These are phyloP conservation scores for Dictyostelium capitatum DNA, from an alignment of 78 protist species.

Conservation along the genomic window DNA sequence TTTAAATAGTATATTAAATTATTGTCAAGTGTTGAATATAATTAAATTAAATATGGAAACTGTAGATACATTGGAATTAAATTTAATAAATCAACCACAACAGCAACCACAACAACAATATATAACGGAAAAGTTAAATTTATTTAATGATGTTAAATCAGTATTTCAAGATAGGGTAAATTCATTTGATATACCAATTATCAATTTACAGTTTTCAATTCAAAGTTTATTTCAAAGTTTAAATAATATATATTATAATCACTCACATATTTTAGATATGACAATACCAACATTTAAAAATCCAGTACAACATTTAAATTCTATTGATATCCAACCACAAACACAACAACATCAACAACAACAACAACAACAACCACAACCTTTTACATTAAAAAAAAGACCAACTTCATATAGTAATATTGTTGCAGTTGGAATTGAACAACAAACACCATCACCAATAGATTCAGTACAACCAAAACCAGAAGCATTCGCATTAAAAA, in stretches of 20 bases:
- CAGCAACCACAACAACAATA: neutral
- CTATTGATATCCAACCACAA: neutral
- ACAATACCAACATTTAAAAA: neutral
- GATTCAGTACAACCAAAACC: neutral
- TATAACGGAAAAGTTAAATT: neutral
- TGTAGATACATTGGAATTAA: neutral
- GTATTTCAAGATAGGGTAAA: neutral
- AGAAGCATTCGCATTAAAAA: neutral
- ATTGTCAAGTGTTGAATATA: neutral
- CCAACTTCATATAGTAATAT: too few species aligned
- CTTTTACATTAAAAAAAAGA: neutral
- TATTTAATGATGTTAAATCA: slow-evolving; percentile 12
- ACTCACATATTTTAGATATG: neutral
- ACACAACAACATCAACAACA: neutral
- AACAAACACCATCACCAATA: neutral
- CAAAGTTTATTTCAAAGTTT: neutral
- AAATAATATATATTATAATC: neutral
- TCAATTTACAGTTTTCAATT: slow-evolving; percentile 18
- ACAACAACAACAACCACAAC: neutral
- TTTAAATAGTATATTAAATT: neutral
- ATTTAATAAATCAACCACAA: neutral
- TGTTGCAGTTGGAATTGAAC: too few species aligned
- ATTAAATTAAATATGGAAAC: neutral
- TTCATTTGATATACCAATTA: neutral
- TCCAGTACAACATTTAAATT: neutral